Evolutionary conservation across 2,329 filamentous ascomycete genomes (phyloP).

Genomic region (Ascosphaera apis): DNA sequence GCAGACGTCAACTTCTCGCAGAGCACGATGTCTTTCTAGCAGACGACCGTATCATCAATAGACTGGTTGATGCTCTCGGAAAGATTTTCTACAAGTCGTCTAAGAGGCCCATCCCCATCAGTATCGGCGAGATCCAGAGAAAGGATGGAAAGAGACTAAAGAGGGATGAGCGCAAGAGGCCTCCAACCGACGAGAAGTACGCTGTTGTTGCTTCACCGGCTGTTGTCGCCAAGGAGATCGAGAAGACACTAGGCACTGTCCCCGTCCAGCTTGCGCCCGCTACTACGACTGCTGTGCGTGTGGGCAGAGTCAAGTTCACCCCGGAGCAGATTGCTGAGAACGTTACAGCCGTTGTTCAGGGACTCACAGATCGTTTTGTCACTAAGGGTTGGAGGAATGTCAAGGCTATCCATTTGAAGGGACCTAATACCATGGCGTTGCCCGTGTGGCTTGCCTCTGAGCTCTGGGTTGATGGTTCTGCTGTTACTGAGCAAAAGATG

Average conservation of each 20-base stretch:
- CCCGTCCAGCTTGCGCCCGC: slow-evolving; percentile 59
- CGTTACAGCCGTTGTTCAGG: slow-evolving; percentile 44
- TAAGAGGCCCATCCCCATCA: slow-evolving; percentile 73
- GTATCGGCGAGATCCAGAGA: slow-evolving; percentile 41
- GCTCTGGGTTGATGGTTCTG: slow-evolving; percentile 61
- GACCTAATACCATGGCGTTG: slow-evolving; percentile 62
- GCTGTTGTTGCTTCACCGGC: slow-evolving; percentile 32
- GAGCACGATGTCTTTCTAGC: slow-evolving; percentile 90
- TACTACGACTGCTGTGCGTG: slow-evolving; percentile 56
- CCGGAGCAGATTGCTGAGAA: slow-evolving; percentile 62
- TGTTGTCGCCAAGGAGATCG: slow-evolving; percentile 57
- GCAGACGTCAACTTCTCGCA: slow-evolving; percentile 53
- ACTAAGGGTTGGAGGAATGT: slow-evolving; percentile 76
- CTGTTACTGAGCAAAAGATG: slow-evolving; percentile 36
- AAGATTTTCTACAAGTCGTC: slow-evolving; percentile 80
- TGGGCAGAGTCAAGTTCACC: slow-evolving; percentile 54
- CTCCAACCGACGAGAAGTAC: slow-evolving; percentile 19
- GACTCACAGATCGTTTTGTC: slow-evolving; percentile 55
- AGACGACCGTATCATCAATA: slow-evolving; percentile 58
- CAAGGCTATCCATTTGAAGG: slow-evolving; percentile 71
- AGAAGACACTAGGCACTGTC: slow-evolving; percentile 52
- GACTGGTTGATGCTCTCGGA: slow-evolving; percentile 55
- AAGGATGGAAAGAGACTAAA: slow-evolving; percentile 36
- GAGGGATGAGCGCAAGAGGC: slow-evolving; percentile 28
- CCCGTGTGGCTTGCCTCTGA: slow-evolving; percentile 91